These are phyloP conservation scores for Lolium rigidum DNA, from an alignment of 176 grass and related monocot genomes.

Conservation along the genomic window DNA sequence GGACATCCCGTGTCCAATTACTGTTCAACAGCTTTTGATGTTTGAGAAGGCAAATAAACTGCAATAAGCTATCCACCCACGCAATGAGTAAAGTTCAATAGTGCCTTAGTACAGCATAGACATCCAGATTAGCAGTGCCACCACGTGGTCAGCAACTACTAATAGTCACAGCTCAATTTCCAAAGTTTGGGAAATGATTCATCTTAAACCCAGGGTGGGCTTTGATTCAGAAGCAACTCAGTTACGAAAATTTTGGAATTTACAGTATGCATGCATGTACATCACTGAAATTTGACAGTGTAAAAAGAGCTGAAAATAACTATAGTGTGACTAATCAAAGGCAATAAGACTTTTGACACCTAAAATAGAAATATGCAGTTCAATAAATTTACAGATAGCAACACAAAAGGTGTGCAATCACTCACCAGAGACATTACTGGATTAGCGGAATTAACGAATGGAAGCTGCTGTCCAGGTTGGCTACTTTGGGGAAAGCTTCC, in stretches of 20 bases:
- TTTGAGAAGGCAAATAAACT: slow-evolving; percentile 42
- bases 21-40: slow-evolving; percentile 24
- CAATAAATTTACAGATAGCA: slow-evolving; percentile 14
- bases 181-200: slow-evolving; percentile 1
- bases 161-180: slow-evolving; percentile 6
- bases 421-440: slow-evolving; percentile 98
- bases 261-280: background rate
- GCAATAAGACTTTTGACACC: slow-evolving; percentile 3
- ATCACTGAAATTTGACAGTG: background rate
- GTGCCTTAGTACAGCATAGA: background rate
- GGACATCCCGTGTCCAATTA: too few relatives aligned
- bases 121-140: slow-evolving; percentile 1
- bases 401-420: slow-evolving; percentile 29
- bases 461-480: slow-evolving; percentile 60
- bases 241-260: slow-evolving; percentile 9
- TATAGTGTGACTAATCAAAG: slow-evolving; percentile 4
- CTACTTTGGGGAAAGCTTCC: slow-evolving; percentile 51
- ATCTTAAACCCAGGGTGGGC: background rate
- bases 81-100: slow-evolving; percentile 20
- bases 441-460: slow-evolving; percentile 87
- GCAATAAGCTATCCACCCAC: slow-evolving; percentile 7
- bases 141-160: slow-evolving; percentile 15
- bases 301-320: slow-evolving; percentile 11
- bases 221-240: slow-evolving; percentile 26
- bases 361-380: slow-evolving; percentile 35